These are phyloP conservation scores for Castanea mollissima DNA, from an alignment of 306 rosid genomes.

Conservation along the genomic window DNA sequence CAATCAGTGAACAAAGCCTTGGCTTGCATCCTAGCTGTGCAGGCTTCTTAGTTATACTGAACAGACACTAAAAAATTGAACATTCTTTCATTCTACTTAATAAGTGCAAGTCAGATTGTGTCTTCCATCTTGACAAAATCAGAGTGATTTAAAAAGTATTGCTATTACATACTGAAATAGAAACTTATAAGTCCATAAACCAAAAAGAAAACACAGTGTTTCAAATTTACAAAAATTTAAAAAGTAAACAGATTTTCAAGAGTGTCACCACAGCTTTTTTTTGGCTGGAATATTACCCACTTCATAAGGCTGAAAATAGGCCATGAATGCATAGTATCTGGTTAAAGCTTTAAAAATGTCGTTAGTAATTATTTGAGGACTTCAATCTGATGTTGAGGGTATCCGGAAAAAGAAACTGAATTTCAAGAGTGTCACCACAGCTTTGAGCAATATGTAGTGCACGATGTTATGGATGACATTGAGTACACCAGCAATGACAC, in stretches of 20 bases:
- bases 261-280: neutral
- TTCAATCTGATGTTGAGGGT: constrained; percentile 1
- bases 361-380: neutral
- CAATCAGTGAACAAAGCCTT: neutral
- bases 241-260: neutral
- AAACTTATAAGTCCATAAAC: neutral
- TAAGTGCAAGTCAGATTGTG: neutral
- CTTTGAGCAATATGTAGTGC: neutral
- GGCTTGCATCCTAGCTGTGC: neutral
- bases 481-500: neutral
- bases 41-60: neutral
- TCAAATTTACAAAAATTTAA: neutral
- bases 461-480: neutral
- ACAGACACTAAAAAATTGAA: neutral
- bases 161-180: neutral
- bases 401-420: neutral
- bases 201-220: neutral
- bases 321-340: neutral
- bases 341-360: neutral
- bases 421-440: neutral
- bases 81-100: neutral
- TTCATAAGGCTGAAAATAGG: neutral
- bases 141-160: neutral
- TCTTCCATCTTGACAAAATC: neutral
- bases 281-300: neutral